Conservation (phyloP, 2,329 filamentous ascomycete species). For the Fusarium acutatum region DNA sequence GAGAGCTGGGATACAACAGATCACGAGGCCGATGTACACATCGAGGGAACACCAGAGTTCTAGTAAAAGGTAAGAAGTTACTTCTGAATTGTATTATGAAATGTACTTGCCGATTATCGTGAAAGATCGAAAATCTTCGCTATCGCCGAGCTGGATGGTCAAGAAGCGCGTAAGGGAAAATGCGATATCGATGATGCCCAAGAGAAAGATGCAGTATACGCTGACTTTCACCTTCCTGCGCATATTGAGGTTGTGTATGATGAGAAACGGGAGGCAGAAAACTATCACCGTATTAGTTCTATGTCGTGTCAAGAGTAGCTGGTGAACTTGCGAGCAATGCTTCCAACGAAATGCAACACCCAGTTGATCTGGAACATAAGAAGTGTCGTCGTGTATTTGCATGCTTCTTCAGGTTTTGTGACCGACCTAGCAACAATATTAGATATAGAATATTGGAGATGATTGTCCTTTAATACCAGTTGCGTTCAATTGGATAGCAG, state of each 20-base stretch:
- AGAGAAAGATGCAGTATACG: conserved; percentile 26
- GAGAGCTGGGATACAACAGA: conserved; percentile 31
- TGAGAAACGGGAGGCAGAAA: conserved; percentile 10
- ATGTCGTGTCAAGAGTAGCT: fast-evolving
- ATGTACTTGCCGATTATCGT: conserved; percentile 10
- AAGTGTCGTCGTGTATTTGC: background rate
- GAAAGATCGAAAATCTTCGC: conserved; percentile 10
- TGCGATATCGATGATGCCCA: conserved; percentile 28
- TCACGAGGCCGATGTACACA: conserved; percentile 23
- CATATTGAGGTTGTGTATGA: conserved; percentile 23
- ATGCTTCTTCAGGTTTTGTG: background rate
- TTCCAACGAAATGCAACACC: conserved; percentile 18
- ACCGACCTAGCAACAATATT: background rate
- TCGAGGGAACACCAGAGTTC: conserved; percentile 35
- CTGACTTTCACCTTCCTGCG: conserved; percentile 10
- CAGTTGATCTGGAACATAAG: conserved; percentile 18
- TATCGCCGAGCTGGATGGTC: background rate
- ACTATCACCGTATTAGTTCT: background rate
- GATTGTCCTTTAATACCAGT: conserved; percentile 2
- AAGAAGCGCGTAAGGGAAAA: conserved; percentile 33
- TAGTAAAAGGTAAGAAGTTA: background rate
- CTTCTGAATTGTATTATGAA: fast-evolving
- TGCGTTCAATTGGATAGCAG: conserved; percentile 19
- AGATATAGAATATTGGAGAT: fast-evolving
- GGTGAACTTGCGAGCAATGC: background rate